Evolutionary conservation across 169 alveolate genomes (phyloP), one percentile per base, ranked within the genome.

Genomic region (Toxoplasma gondii): DNA sequence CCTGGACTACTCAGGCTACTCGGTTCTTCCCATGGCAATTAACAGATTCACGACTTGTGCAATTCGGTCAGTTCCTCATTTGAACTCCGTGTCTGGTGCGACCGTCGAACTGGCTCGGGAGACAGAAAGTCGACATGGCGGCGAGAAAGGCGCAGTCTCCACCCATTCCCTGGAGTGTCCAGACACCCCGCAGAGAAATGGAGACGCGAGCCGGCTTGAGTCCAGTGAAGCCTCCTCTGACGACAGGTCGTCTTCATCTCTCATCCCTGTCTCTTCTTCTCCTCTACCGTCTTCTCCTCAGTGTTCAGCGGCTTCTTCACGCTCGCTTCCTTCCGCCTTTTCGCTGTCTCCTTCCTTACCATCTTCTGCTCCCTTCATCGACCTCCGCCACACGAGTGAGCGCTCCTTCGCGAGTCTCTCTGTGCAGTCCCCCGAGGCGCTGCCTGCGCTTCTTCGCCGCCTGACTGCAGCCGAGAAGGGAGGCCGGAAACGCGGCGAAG

Each of bases 21-120:
- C 39, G 17, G 84, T 74, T 16, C 84, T 74, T 22, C 84, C 84
- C 45, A 74, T 74, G 84, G 84, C 84, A 12, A 74, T 74, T 19
- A 24, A 74, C 43, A 31, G 19, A 7, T 74, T 74, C 43, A 34
- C 84, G 39, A 74, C 84, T 9, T 74, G 84, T 36, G 84, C 84
- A 1, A 12, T 74, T 9, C 84, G 84, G n/a, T 17, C 19, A 16
- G 9, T 17, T 74, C 84, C 43, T 74, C 27, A 41, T 74, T 16
- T 36, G 44, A 0, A 16, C 12, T 17, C 44, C 39, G 38, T n/a
- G 24, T 16, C 84, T 7, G 84, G 49, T 16, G 38, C 84, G 49
- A n/a, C 84, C 2, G 44, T 16, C 74, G 9, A 49, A 16, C 74
- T 16, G n/a, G 7, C 29, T 64, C 74, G 74, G n/a, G 29, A 64